Percentiles rank a stretch among this genome's conserved stretches.
Conservation (phyloP, 2,329 filamentous ascomycete species). For the Epichloe sp. region DNA sequence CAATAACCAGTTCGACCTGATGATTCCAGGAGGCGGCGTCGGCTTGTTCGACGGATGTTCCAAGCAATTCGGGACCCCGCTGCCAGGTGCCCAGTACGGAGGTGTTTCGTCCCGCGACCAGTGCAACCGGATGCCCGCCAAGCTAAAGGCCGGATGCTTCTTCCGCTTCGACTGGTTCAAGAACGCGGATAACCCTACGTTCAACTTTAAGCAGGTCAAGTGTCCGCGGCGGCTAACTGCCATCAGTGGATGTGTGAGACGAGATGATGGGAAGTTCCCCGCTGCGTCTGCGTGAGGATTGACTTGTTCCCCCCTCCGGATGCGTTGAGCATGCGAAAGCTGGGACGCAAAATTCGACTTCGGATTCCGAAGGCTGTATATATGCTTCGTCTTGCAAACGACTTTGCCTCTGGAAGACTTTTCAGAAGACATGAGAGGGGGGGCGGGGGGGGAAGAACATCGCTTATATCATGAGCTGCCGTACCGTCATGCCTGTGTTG, state of each 20-base stretch:
- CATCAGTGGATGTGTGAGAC: constrained; percentile 23
- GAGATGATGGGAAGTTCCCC: constrained; percentile 18
- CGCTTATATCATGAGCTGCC: not conserved
- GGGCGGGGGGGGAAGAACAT: not conserved
- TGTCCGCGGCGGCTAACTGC: constrained; percentile 37
- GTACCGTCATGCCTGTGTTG: not conserved
- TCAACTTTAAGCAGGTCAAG: constrained; percentile 41
- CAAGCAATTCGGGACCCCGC: constrained; percentile 28
- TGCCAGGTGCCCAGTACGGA: constrained; percentile 40
- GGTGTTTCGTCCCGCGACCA: constrained; percentile 37
- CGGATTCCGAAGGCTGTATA: not conserved
- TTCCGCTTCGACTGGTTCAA: constrained; percentile 55
- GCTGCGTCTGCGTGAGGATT: not conserved
- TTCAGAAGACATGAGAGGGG: too few species aligned
- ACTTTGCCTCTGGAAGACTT: not conserved
- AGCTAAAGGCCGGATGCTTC: constrained; percentile 43
- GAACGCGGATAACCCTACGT: constrained; percentile 42
- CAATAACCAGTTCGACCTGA: constrained; percentile 26
- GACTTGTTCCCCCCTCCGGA: not conserved
- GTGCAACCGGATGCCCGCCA: constrained; percentile 38
- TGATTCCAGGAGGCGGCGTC: constrained; percentile 41
- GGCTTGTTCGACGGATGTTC: constrained; percentile 41
- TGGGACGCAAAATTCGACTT: too few species aligned
- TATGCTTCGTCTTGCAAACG: not conserved
- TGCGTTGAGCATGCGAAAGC: too few species aligned